Evolutionary conservation across 148 eudicot genomes (phyloP), one percentile per base, ranked within the genome.

Genomic region (Amaranthus palmeri): DNA sequence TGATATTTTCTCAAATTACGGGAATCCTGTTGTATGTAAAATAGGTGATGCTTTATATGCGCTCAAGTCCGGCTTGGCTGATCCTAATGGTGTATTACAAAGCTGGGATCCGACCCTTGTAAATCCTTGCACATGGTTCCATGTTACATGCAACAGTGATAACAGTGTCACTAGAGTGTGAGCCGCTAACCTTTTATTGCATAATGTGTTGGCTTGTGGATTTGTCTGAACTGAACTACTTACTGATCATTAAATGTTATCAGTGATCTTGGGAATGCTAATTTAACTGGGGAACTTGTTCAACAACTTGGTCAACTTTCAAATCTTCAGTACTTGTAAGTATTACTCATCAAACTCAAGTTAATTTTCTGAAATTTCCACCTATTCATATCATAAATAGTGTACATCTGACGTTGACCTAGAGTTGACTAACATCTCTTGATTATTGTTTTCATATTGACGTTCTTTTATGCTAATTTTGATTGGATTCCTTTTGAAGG

Each of bases 41-140:
- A 76, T 81, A 92, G 97, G 91, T 57, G 90, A 92, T 85, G 96
- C 96, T 15, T 83, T 92, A 81, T 74, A 76, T 78, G 85, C 90
- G 2, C 78, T 90, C 69, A 86, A 81, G 82, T 67, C 49, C 17
- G 83, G 71, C 59, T 84, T 90, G 74, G 72, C 72, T 54, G 97
- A 90, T 85, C 90, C 96, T 60, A 88, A 85, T 79, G 85, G 85
- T 62, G 88, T 86, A 62, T 70, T 92, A 52, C 87, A 87, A 77
- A 90, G 87, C 70, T 92, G 97, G 97, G 96, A 85, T 86, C 63
- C 90, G 45, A 86, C 93, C 54, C 88, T 83, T 76, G 91, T 83
- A 65, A 88, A 85, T 85, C 97, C 97, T 41, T 92, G 97, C 76
- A 80, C 88, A 40, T 92, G 97, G 97, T 86, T 85, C 74, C 91